Evolutionary conservation across 2,329 filamentous ascomycete genomes (phyloP), one percentile per base, ranked within the genome.

Genomic region (Penicillium janthinellum): DNA sequence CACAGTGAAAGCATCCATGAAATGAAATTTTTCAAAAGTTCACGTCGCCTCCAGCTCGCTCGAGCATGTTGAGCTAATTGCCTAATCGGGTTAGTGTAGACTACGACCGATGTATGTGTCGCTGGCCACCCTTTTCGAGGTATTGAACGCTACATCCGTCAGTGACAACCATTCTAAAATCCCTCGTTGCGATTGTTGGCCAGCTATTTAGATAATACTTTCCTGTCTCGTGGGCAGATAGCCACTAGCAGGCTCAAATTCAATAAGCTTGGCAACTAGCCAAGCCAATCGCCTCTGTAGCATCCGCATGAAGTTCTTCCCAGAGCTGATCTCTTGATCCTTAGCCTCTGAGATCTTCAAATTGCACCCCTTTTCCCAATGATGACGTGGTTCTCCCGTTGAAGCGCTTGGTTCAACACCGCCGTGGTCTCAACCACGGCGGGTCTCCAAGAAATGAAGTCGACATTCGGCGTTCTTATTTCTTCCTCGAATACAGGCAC

Each of bases 361-460:
- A 75, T 71, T 57, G 79, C 78, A 22, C 66, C 67, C 47, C 78
- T 72, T 15, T 77, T 69, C 34, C 71, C 75, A 28, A 76, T 73
- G 22, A 76, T 72, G 4, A 76, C 73, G 20, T 73, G 72, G n/a
- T 75, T 71, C 1, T 69, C 70, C 41, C 70, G 73, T 60, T 75
- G 71, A 45, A 74, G 65, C 60, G 78, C 73, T 44, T 69, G 61
- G 50, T 73, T 72, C 71, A 7, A 72, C 54, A 14, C 65, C 62
- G 38, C 64, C 51, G 49, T 68, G 71, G 39, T 20, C 3, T 2
- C 10, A 2, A 12, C 7, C 20, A 22, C 8, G 17, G 5, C 20
- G 10, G 7, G 4, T 10, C 31, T 10, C 8, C 31, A 5, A 31
- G 31, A 31, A 1, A 2, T 31, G 8, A 31, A 10, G 31, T 31